Evolutionary conservation across 306 rosid genomes (phyloP).

Genomic region (Casuarina equisetifolia): DNA sequence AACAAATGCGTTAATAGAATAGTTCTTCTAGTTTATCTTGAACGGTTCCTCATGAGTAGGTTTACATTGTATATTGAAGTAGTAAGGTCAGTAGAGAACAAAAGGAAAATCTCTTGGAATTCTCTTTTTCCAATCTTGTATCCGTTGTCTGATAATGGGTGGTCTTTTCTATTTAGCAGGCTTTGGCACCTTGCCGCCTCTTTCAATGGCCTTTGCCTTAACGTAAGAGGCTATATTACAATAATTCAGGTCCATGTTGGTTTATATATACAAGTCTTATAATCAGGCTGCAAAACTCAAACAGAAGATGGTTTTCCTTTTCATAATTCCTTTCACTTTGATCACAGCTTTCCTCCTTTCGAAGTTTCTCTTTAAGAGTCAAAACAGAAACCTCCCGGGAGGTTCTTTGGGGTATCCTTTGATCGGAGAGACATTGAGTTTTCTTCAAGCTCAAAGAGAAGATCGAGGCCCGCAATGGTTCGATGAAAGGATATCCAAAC

Average conservation of each 20-base stretch:
- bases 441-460: conserved; percentile 36
- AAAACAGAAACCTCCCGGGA: conserved; percentile 44
- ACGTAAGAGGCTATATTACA: background rate
- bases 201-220: background rate
- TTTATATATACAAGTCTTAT: background rate
- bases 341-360: conserved; percentile 30
- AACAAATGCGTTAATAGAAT: background rate
- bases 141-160: background rate
- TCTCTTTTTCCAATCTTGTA: background rate
- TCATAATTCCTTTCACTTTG: conserved; percentile 36
- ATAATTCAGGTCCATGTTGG: background rate
- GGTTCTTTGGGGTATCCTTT: conserved; percentile 56
- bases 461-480: conserved; percentile 47
- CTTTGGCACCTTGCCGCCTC: background rate
- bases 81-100: background rate
- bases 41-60: background rate
- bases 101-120: background rate
- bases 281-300: background rate
- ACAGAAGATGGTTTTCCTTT: conserved; percentile 22
- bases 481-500: conserved; percentile 41
- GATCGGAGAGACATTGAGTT: conserved; percentile 52
- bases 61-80: background rate
- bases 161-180: background rate
- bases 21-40: background rate
- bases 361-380: conserved; percentile 33